phyloP scores from a whole-genome alignment of 164 flowering plant genomes.

The Annona squamosa region DNA sequence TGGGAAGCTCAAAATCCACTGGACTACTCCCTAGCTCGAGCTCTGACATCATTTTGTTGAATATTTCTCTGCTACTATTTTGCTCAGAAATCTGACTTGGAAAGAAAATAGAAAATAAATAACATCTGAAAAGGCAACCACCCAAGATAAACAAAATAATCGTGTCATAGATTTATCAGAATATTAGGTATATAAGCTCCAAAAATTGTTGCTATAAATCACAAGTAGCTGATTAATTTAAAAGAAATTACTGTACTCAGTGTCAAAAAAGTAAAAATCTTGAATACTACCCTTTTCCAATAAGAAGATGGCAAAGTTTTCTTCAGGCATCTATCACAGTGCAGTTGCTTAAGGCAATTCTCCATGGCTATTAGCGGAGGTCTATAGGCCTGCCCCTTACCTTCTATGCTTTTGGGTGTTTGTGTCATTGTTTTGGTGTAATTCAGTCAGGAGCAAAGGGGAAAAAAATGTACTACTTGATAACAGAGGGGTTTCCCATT shows the following conservation, averaged over 20 bases:
- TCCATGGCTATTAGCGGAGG: neutral
- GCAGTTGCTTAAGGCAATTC: neutral
- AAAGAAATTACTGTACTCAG: too few relatives aligned
- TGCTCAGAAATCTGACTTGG: neutral
- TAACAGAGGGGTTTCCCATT: neutral
- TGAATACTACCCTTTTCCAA: neutral
- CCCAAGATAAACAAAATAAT: neutral
- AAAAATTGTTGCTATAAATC: neutral
- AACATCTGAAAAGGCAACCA: neutral
- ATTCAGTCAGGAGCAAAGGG: neutral
- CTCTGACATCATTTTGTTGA: conserved; percentile 5
- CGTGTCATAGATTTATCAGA: neutral
- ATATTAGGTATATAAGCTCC: neutral
- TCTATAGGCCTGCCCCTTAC: neutral
- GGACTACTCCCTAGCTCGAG: conserved; percentile 8
- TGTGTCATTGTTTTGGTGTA: neutral
- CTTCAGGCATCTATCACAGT: neutral
- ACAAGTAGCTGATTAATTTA: neutral
- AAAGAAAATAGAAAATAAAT: neutral
- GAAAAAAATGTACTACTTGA: too few relatives aligned
- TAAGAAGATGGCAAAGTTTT: neutral
- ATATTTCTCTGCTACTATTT: neutral
- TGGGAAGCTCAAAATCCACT: conserved; percentile 12
- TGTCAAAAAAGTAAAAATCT: neutral
- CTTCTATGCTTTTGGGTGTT: neutral